Evolutionary conservation across 2,329 filamentous ascomycete genomes (phyloP), one percentile per base, ranked within the genome.

Genomic region (Trichoderma sp.): DNA sequence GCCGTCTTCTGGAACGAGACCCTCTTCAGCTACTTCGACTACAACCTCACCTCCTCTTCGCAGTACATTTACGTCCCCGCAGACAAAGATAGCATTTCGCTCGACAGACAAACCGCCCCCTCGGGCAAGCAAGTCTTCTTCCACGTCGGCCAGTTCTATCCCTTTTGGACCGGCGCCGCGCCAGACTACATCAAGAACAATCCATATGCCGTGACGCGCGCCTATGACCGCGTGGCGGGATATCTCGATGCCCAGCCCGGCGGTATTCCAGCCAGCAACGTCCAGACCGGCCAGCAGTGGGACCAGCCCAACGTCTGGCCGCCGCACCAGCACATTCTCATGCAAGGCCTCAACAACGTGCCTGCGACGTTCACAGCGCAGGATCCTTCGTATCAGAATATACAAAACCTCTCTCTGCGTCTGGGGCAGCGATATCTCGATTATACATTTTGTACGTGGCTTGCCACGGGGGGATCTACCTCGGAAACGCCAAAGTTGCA

Each of bases 271-370:
- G 87, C 89, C 0, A 90, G 88, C 4, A 91, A 91, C 74, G 79
- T 88, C 68, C 74, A 77, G 57, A 87, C 88, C 0, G 86, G 86
- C 16, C 85, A 91, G 81, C 89, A 91, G 75, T 92, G 89, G 89
- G 89, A 92, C 68, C 85, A 90, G 76, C 89, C 89, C 0, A 91
- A 88, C 73, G 89, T 91, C 31, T 92, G 89, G 89, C 89, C 89
- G 13, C 88, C 89, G 3, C 82, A 90, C 61, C 86, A 88, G 80
- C 87, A 91, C 77, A 82, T 89, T 55, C 80, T 91, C 31, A 91
- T 91, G 80, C 76, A 87, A 49, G 88, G 87, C 7, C 82, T 91
- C 7, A 82, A 88, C 66, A 87, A 86, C 75, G 88, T 87, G 0
- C 87, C 88, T 0, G 76, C 87, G 0, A 87, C 87, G 0, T 86